Evolutionary conservation across 2,329 filamentous ascomycete genomes (phyloP).

Genomic region (Berkeleyomyces rouxiae): DNA sequence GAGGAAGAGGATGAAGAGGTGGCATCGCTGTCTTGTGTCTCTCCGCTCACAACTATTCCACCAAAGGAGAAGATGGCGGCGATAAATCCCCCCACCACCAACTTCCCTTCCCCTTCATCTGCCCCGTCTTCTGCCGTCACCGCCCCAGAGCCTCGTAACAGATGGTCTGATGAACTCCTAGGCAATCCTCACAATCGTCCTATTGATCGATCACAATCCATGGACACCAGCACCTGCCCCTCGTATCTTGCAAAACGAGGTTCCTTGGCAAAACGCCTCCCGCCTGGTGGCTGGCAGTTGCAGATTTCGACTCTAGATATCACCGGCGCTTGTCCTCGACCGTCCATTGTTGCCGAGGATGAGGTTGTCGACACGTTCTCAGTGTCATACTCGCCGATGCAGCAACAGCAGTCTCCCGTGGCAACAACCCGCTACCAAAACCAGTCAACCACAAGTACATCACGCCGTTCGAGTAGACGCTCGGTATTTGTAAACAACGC

Average conservation of each 20-base stretch:
- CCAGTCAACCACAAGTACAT: neutral
- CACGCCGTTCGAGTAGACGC: neutral
- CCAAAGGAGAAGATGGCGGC: neutral
- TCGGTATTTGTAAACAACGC: neutral
- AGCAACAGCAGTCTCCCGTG: neutral
- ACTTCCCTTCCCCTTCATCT: neutral
- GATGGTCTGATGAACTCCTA: neutral
- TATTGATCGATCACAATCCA: neutral
- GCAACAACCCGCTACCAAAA: neutral
- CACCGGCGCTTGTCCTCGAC: constrained; percentile 8
- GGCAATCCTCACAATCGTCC: neutral
- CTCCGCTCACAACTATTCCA: neutral
- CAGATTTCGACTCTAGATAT: constrained; percentile 11
- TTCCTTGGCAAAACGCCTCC: constrained; percentile 1
- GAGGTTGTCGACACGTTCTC: constrained; percentile 3
- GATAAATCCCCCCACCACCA: neutral
- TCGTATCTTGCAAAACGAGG: neutral
- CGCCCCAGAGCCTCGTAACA: neutral
- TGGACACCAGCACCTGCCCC: neutral
- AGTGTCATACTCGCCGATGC: neutral
- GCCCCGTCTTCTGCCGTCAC: neutral
- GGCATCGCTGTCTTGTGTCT: neutral
- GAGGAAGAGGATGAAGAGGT: neutral
- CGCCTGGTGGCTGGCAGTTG: constrained; percentile 9
- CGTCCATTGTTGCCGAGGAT: constrained; percentile 8